Evolutionary conservation across 106 monocot species (phyloP).

Genomic region (Triglochin maritima): DNA sequence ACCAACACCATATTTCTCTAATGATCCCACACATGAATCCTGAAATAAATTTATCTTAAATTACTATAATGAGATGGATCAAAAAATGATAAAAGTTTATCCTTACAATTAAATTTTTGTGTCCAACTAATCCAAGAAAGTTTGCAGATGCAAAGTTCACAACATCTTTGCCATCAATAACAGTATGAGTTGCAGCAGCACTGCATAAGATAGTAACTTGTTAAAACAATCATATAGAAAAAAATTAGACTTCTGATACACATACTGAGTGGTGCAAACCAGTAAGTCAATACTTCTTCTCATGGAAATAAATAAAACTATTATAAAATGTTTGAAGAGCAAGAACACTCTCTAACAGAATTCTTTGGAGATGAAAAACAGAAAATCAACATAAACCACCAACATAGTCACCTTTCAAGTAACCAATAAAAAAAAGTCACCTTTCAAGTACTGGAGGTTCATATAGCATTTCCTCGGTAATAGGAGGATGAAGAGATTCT

Average conservation of each 20-base stretch:
- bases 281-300: too few species aligned
- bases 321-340: too few species aligned
- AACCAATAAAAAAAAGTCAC: not conserved
- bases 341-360: too few species aligned
- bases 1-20: constrained; percentile 99
- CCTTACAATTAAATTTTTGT: constrained; percentile 83
- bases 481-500: constrained; percentile 12
- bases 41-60: constrained; percentile 14
- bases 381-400: too few species aligned
- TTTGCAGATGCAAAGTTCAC: constrained; percentile 96
- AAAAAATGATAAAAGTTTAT: not conserved
- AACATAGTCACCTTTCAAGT: not conserved
- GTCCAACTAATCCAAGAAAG: constrained; percentile 89
- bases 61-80: not conserved
- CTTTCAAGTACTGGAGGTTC: constrained; percentile 14
- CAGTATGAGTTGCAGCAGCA: constrained; percentile 80
- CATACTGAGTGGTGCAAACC: too few species aligned
- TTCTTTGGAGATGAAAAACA: too few species aligned
- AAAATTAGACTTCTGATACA: too few species aligned
- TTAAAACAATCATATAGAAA: not conserved
- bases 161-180: constrained; percentile 85
- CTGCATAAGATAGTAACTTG: constrained; percentile 27
- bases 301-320: too few species aligned
- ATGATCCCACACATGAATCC: constrained; percentile 75
- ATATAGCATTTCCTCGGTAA: constrained; percentile 10